Percentiles rank a stretch among this genome's conserved stretches.
Evolutionary conservation across 768 basidiomycete species (phyloP).

Genomic region (Rubroboletus satanas): DNA sequence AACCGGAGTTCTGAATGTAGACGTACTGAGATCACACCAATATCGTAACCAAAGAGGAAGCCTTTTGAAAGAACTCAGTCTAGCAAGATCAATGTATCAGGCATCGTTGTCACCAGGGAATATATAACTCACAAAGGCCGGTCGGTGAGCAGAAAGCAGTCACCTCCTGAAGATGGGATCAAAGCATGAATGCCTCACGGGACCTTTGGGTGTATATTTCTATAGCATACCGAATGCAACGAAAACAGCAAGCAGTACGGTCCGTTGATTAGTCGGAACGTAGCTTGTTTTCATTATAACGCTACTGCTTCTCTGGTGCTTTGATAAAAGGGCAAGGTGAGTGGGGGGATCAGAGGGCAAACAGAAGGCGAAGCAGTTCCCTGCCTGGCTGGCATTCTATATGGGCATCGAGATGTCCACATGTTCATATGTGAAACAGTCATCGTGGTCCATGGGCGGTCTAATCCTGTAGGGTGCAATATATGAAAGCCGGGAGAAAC

Average conservation of each 20-base stretch:
- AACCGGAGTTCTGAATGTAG: background rate
- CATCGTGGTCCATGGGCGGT: background rate
- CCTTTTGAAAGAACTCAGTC: conserved; percentile 5
- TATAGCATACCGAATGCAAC: conserved; percentile 12
- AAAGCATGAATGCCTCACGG: background rate
- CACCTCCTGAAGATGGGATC: conserved; percentile 8
- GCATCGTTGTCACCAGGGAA: background rate
- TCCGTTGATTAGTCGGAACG: conserved; percentile 10
- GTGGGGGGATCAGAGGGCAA: background rate
- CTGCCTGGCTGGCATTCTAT: background rate
- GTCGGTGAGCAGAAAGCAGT: background rate
- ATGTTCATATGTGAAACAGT: conserved; percentile 1
- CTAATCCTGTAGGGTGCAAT: background rate
- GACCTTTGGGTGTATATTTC: background rate
- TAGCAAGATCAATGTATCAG: background rate
- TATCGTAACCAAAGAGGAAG: conserved; percentile 14
- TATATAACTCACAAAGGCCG: background rate
- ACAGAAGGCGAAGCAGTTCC: background rate
- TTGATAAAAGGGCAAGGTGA: background rate
- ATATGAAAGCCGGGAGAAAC: background rate
- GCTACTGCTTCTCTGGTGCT: background rate
- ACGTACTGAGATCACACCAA: conserved; percentile 15
- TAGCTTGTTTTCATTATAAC: conserved; percentile 1
- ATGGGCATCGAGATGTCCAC: background rate
- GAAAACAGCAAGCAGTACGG: conserved; percentile 11